Evolutionary conservation across 768 basidiomycete species (phyloP).

Genomic region (Sistotremastrum niveocremeum): DNA sequence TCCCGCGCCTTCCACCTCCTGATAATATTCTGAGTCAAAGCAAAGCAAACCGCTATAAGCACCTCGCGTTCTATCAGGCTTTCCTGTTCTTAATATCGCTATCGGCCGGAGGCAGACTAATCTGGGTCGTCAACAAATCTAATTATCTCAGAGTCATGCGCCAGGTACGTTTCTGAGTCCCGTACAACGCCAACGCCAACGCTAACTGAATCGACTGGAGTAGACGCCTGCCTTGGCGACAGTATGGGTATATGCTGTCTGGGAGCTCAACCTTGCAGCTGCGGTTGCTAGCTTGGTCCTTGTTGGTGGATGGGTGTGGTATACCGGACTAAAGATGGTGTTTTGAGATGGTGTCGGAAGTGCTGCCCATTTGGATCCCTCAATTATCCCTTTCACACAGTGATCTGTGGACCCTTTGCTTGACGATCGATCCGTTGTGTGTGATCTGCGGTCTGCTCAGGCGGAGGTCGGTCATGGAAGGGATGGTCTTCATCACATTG

Average conservation of each 20-base stretch:
- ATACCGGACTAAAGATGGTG: conserved; percentile 38
- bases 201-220: background rate
- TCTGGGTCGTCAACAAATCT: conserved; percentile 58
- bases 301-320: conserved; percentile 49
- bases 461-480: no score
- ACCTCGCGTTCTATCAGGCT: conserved; percentile 35
- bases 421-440: no score
- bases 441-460: no score
- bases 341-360: conserved; percentile 7
- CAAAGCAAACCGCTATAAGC: conserved; percentile 55
- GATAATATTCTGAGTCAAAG: conserved; percentile 2
- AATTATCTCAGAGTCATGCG: conserved; percentile 60
- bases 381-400: background rate
- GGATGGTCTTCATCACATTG: no score
- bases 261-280: conserved; percentile 53
- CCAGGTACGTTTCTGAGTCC: conserved; percentile 45
- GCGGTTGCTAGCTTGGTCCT: conserved; percentile 41
- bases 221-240: conserved; percentile 71
- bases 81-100: conserved; percentile 46
- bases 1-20: background rate
- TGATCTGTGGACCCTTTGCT: no score
- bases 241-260: conserved; percentile 61
- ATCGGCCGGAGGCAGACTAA: conserved; percentile 45
- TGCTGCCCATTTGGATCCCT: background rate
- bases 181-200: background rate